Percentiles rank a stretch among this genome's conserved stretches.
Evolutionary conservation across 2,329 filamentous ascomycete species (phyloP).

Genomic region (Phyllosticta citrichinensis): DNA sequence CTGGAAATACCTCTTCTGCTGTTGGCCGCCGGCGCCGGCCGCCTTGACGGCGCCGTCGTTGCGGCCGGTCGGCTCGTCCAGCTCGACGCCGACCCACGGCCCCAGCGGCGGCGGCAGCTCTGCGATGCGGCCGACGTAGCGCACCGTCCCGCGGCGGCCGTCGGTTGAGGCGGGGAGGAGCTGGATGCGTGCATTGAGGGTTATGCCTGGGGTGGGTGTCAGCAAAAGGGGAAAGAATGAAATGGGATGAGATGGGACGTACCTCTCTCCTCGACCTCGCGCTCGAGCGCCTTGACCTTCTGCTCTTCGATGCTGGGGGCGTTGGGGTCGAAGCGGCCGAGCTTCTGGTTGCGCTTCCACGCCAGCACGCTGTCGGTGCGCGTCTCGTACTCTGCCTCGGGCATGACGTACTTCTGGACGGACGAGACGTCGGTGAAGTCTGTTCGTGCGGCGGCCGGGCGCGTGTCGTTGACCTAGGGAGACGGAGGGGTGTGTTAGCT

Average conservation of each 20-base stretch:
- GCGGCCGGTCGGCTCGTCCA: conserved; percentile 74
- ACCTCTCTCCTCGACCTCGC: conserved; percentile 60
- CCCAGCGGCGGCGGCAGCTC: conserved; percentile 55
- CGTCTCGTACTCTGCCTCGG: conserved; percentile 73
- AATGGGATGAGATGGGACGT: neutral
- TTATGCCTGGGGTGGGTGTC: conserved; percentile 27
- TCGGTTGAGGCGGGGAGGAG: conserved; percentile 53
- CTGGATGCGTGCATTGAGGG: conserved; percentile 32
- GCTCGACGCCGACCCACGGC: conserved; percentile 59
- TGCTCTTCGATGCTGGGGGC: conserved; percentile 65
- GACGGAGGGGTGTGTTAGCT: conserved; percentile 10
- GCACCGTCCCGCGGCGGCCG: conserved; percentile 56
- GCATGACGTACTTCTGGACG: conserved; percentile 85
- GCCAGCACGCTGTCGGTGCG: conserved; percentile 82
- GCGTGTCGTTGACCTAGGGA: conserved; percentile 64
- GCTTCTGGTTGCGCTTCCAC: conserved; percentile 90
- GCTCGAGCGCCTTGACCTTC: conserved; percentile 56
- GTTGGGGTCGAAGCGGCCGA: conserved; percentile 90
- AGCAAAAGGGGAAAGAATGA: neutral
- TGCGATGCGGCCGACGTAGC: conserved; percentile 62
- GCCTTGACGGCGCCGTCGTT: conserved; percentile 66
- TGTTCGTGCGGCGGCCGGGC: conserved; percentile 62
- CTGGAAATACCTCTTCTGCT: conserved; percentile 65
- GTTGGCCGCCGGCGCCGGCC: too few species aligned
- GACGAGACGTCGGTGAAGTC: conserved; percentile 74